These are phyloP conservation scores for Pseudonitzschia multiseries DNA, from an alignment of 108 stramenopile species.

Conservation along the genomic window DNA sequence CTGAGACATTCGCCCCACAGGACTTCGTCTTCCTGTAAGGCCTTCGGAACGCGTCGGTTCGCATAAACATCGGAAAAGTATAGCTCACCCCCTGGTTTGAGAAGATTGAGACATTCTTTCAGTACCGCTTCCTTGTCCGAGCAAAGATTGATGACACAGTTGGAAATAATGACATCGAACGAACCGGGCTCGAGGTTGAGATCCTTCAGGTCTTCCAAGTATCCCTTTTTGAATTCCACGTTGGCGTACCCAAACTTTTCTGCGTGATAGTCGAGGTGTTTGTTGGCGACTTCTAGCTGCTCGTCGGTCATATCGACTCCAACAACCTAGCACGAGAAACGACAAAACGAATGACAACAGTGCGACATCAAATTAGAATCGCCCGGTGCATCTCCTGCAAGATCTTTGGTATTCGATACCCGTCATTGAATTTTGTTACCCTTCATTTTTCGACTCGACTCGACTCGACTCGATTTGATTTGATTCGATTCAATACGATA, in stretches of 20 bases:
- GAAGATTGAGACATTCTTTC: constrained; percentile 73
- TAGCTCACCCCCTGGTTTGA: constrained; percentile 94
- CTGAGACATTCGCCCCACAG: constrained; percentile 95
- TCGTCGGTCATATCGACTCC: constrained; percentile 99
- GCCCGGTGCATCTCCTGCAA: not conserved
- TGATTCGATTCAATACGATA: too few relatives aligned
- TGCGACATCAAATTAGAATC: not conserved
- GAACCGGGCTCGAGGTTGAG: constrained; percentile 67
- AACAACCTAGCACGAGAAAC: constrained; percentile 55
- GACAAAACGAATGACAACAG: not conserved
- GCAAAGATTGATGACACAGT: constrained; percentile 97
- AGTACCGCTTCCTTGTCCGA: constrained; percentile 94
- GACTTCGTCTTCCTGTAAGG: constrained; percentile 70
- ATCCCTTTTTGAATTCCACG: constrained; percentile 89
- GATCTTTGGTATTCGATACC: not conserved
- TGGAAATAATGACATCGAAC: constrained; percentile 95
- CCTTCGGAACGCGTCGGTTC: constrained; percentile 86
- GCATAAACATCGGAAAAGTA: constrained; percentile 97
- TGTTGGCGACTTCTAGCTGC: constrained; percentile 88
- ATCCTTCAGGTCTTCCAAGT: constrained; percentile 84
- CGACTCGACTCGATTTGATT: too few relatives aligned
- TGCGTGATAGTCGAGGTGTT: constrained; percentile 75
- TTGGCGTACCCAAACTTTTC: constrained; percentile 90
- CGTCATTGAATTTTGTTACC: not conserved
- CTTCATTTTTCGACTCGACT: too few relatives aligned